Evolutionary conservation across 139 green algal species (phyloP), one percentile per base, ranked within the genome.

Genomic region (Spirogloea muscicola): DNA sequence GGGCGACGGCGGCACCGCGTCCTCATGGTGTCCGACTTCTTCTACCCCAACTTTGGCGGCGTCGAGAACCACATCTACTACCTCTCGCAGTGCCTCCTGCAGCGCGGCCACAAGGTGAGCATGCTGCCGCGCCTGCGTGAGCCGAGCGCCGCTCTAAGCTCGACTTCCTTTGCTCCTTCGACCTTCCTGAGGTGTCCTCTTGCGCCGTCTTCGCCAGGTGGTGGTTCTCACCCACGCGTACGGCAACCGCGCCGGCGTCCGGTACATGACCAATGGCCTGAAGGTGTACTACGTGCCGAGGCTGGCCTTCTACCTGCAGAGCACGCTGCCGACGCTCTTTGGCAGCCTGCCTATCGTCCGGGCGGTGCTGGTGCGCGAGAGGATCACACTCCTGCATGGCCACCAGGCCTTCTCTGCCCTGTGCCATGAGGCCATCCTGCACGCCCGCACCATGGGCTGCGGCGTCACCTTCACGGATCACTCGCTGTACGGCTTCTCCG

Each of bases 31-130:
- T 91, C 75, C 34, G 94, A 98, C 65, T 98, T 98, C 76, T 97
- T 98, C 82, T 95, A 93, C 48, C 94, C 94, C 7, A 95, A 93
- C 64, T 87, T 89, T 9, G 94, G 94, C 6, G 94, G 94, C 3
- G 93, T 98, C 2, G 94, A 98, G 72, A 95, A 87, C 63, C 94
- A 98, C 83, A 94, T 98, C 31, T 96, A 96, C 71, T 84, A 94
- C 57, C 85, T 98, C 1, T 89, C 90, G 1, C 90, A 96, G 78
- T 93, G 90, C 75, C 84, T 98, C 9, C 84, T 95, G 9, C 51
- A 74, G 3, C 57, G 78, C 6, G 93, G 92, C 0, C 90, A 97
- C 78, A 94, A 95, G 84, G 72, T 82, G 62, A 63, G 46, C 27
- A 62, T n/a, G n/a, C n/a, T n/a, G n/a, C n/a, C n/a, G n/a, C n/a